A percentile compares a stretch with the other conserved stretches of the same genome.
Conservation (phyloP, 441 rosid species). For the Kokia cookei region DNA sequence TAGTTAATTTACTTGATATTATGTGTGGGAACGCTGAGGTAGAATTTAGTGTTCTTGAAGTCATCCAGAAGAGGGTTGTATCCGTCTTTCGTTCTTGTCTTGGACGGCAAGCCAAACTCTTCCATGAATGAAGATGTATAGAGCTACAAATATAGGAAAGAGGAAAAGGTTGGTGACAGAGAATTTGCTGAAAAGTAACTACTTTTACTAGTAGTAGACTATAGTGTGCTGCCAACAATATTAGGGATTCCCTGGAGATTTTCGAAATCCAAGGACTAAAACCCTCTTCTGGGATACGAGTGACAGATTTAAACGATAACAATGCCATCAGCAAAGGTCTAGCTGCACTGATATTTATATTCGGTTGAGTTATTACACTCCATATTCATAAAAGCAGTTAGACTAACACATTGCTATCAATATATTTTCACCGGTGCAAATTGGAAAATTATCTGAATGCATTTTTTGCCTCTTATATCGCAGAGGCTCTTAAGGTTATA, state of each 20-base stretch:
- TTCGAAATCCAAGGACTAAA: neutral
- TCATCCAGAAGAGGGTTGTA: slow-evolving; percentile 95
- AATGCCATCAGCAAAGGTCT: neutral
- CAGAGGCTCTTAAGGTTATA: neutral
- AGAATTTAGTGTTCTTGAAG: slow-evolving; percentile 89
- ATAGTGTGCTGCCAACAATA: neutral
- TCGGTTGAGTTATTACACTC: neutral
- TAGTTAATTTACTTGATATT: slow-evolving; percentile 36
- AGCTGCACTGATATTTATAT: neutral
- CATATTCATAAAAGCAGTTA: neutral
- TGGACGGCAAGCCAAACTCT: slow-evolving; percentile 85
- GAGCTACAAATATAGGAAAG: slow-evolving; percentile 37
- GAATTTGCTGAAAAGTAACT: neutral
- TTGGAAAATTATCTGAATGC: neutral
- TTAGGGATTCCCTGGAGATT: neutral
- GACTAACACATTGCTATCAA: neutral
- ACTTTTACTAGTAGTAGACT: neutral
- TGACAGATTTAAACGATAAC: neutral
- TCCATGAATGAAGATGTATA: slow-evolving; percentile 92
- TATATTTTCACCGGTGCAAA: neutral
- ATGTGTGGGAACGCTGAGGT: slow-evolving; percentile 91
- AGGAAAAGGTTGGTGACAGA: neutral
- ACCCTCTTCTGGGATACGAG: neutral
- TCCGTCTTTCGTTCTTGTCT: slow-evolving; percentile 87
- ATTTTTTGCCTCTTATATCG: neutral